phyloP scores from a whole-genome alignment of 164 flowering plant genomes.

The Houttuynia cordata region DNA sequence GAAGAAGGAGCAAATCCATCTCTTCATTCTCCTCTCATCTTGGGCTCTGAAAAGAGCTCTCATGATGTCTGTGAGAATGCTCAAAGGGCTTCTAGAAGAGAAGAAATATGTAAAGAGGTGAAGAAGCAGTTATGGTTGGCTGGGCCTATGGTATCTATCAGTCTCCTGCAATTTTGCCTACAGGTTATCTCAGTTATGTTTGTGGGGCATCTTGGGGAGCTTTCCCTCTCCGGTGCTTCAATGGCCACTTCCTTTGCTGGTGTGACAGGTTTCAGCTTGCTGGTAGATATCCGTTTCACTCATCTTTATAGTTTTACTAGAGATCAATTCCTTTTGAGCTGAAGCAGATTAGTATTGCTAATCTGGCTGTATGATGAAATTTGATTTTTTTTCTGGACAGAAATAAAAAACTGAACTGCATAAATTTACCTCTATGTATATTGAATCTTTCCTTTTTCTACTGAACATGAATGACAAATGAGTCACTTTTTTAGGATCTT shows the following conservation, averaged over 20 bases:
- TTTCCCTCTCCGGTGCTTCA: slow-evolving; percentile 59
- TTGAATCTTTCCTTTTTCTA: too few species aligned
- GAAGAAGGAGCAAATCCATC: not conserved
- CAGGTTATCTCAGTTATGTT: slow-evolving; percentile 62
- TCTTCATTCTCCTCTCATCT: not conserved
- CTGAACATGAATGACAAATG: too few species aligned
- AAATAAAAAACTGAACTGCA: too few species aligned
- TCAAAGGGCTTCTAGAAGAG: not conserved
- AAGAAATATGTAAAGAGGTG: slow-evolving; percentile 27
- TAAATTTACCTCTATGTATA: too few species aligned
- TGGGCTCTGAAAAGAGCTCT: not conserved
- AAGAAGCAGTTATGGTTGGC: slow-evolving; percentile 56
- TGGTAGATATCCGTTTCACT: slow-evolving; percentile 22
- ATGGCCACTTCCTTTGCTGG: slow-evolving; percentile 65
- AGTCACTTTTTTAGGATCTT: too few species aligned
- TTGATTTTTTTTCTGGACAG: too few species aligned
- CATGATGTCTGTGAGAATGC: not conserved
- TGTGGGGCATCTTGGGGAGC: slow-evolving; percentile 69
- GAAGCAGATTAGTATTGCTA: not conserved
- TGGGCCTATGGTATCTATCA: slow-evolving; percentile 42
- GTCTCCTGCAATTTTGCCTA: slow-evolving; percentile 26
- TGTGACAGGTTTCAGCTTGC: slow-evolving; percentile 58
- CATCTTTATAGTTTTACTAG: not conserved
- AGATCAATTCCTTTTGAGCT: too few species aligned
- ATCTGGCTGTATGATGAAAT: not conserved